A percentile compares a stretch with the other conserved stretches of the same genome.
Conservation (phyloP, 2,329 filamentous ascomycete genomes). For the Aspergillus sp. region DNA sequence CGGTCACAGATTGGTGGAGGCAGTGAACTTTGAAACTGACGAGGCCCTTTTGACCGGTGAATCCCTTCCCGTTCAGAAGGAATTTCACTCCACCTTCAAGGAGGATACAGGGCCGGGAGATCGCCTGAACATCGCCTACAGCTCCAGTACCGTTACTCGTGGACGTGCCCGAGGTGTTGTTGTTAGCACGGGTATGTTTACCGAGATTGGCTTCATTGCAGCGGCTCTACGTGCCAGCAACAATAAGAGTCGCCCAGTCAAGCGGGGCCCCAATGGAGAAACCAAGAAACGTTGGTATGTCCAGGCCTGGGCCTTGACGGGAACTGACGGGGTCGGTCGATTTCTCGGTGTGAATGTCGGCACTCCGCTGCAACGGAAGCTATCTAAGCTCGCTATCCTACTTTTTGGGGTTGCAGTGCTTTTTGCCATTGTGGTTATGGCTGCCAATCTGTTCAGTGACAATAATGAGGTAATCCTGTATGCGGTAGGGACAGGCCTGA, state of each 20-base stretch:
- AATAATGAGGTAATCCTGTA: slow-evolving; percentile 59
- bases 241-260: slow-evolving; percentile 45
- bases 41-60: slow-evolving; percentile 58
- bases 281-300: slow-evolving; percentile 49
- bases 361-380: slow-evolving; percentile 62
- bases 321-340: slow-evolving; percentile 52
- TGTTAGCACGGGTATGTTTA: slow-evolving; percentile 56
- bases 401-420: slow-evolving; percentile 62
- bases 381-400: slow-evolving; percentile 60
- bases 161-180: slow-evolving; percentile 55
- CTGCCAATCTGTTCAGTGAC: slow-evolving; percentile 52
- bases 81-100: slow-evolving; percentile 39
- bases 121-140: slow-evolving; percentile 56
- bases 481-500: slow-evolving; percentile 53
- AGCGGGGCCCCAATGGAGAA: slow-evolving; percentile 45
- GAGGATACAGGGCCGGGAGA: slow-evolving; percentile 53
- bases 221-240: slow-evolving; percentile 55
- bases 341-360: slow-evolving; percentile 64
- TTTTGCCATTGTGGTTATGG: slow-evolving; percentile 63
- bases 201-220: slow-evolving; percentile 60
- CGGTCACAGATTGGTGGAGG: slow-evolving; percentile 41
- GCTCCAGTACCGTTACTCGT: slow-evolving; percentile 55
- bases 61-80: slow-evolving; percentile 54
- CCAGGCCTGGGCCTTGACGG: slow-evolving; percentile 47
- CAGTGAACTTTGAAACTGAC: slow-evolving; percentile 70